Evolutionary conservation across 805 yeast species (phyloP), one percentile per base, ranked within the genome.

Genomic region (Metschnikowia borealis): DNA sequence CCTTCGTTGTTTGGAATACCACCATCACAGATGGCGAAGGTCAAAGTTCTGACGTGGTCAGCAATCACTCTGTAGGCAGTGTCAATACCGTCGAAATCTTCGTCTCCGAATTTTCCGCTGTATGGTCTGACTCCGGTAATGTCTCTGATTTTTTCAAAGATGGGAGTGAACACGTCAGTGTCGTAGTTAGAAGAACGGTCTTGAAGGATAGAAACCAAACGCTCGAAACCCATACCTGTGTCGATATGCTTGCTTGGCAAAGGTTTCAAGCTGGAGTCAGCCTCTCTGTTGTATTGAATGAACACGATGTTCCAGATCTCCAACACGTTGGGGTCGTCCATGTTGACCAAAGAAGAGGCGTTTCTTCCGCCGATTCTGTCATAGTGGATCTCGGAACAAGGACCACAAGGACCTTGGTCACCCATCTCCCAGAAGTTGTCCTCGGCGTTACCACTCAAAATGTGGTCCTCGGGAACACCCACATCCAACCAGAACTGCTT

Each of bases 401-500:
- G 99, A 55, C 99, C 99, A 77, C 99, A 94, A 44, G 99, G 99
- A 59, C 99, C 99, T 76, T 92, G 98, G 66, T 95, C 99, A 62
- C 99, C 99, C 99, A 94, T 94, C 77, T 94, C 99, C 99, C 99
- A 94, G 72, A 94, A 94, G 74, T 94, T 94, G 69, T 94, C 99
- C 65, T 83, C 76, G 48, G 84, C 87, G 59, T 84, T 75, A 51
- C 99, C 99, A 18, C 97, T 96, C 58, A 94, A 75, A 60, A 94
- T 92, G 67, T 90, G 98, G 66, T 85, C 91, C 59, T 89, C 96
- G 33, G 84, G 79, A 49, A 92, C 95, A 61, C 99, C 99, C 38
- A 86, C 87, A 36, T 78, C 81, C 55, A 75, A 73, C 99, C 99
- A 94, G 55, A 81, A 73, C 62, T 86, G 74, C 68, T 87, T 87